Evolutionary conservation across 148 eudicot species (phyloP).

Genomic region (Fagopyrum tataricum): DNA sequence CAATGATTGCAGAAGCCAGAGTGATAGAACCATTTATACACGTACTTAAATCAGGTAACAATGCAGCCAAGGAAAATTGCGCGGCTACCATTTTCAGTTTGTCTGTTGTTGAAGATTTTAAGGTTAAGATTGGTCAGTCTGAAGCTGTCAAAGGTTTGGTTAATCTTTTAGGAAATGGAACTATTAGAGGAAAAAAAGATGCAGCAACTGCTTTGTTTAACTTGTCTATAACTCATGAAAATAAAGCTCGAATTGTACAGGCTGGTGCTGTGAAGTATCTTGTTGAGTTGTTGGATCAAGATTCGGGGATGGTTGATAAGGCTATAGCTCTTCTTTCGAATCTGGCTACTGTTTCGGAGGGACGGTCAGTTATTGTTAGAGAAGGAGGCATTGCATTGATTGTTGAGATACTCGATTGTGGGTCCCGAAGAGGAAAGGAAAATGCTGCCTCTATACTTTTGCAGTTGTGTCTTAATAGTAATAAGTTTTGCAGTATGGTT

Average conservation of each 20-base stretch:
- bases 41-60: constrained; percentile 63
- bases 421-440: constrained; percentile 88
- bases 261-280: constrained; percentile 88
- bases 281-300: constrained; percentile 59
- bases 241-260: constrained; percentile 80
- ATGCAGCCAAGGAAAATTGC: constrained; percentile 73
- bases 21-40: constrained; percentile 72
- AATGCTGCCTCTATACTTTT: constrained; percentile 80
- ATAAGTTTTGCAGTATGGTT: constrained; percentile 68
- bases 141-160: constrained; percentile 75
- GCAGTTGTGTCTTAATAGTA: constrained; percentile 71
- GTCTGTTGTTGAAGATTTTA: constrained; percentile 64
- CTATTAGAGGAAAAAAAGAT: constrained; percentile 85
- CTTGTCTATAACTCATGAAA: constrained; percentile 84
- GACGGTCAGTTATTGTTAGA: constrained; percentile 59
- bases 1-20: constrained; percentile 61
- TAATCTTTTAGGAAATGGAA: constrained; percentile 65
- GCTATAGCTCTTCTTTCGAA: constrained; percentile 92
- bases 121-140: constrained; percentile 76
- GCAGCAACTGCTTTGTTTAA: constrained; percentile 90
- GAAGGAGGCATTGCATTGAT: constrained; percentile 72
- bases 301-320: constrained; percentile 77
- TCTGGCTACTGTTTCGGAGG: constrained; percentile 61
- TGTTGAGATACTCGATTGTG: constrained; percentile 77
- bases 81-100: constrained; percentile 86